These are phyloP conservation scores for Akanthomyces uredinophilus DNA, from an alignment of 2,329 filamentous ascomycete species.

Conservation along the genomic window DNA sequence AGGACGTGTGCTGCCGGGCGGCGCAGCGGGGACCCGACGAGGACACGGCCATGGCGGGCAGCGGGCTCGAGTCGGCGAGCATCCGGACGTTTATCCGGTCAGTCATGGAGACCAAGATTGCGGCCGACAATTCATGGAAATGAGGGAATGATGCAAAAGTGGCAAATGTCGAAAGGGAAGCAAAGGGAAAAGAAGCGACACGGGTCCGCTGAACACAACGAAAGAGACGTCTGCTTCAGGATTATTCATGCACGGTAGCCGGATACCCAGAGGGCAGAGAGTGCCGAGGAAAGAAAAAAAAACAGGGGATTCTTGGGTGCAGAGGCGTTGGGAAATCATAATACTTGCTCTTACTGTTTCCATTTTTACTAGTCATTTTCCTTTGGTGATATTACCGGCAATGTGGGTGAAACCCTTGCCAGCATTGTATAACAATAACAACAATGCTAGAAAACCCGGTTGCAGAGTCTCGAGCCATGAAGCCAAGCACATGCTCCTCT, in stretches of 20 bases:
- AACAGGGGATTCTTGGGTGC: neutral
- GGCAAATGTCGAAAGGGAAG: neutral
- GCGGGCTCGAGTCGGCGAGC: conserved; percentile 36
- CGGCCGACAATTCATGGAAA: conserved; percentile 54
- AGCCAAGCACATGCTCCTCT: neutral
- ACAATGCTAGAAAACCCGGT: neutral
- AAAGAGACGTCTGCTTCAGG: neutral
- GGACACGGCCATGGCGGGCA: conserved; percentile 42
- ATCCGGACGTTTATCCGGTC: conserved; percentile 59
- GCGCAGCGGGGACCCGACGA: conserved; percentile 28
- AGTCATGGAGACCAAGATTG: conserved; percentile 51
- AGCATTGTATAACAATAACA: conserved; percentile 2
- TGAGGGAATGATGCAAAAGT: conserved; percentile 18
- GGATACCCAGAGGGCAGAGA: neutral
- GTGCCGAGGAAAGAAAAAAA: neutral
- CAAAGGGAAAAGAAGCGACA: too few species aligned
- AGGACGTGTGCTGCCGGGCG: conserved; percentile 56
- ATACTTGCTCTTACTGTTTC: neutral
- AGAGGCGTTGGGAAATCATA: conserved; percentile 6
- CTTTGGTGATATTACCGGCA: neutral
- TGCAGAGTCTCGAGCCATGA: too few species aligned
- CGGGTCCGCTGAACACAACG: neutral
- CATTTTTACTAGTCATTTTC: neutral
- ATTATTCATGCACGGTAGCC: neutral
- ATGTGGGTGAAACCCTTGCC: conserved; percentile 1